Conservation (phyloP, 2,329 filamentous ascomycete species). For the Xylariomycetidae sp. region DNA sequence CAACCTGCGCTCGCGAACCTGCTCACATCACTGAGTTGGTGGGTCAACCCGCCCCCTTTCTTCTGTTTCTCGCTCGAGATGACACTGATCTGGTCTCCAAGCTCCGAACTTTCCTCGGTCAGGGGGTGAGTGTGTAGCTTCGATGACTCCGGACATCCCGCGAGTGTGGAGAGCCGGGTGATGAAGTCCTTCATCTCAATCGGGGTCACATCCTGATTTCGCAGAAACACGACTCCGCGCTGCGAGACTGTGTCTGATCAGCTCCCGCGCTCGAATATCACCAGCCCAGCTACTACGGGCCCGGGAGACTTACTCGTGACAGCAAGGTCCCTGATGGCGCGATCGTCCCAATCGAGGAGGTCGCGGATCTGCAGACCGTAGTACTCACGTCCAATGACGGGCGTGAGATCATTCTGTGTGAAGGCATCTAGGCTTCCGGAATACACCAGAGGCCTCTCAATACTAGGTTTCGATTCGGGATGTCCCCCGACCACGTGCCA, state of each 20-base stretch:
- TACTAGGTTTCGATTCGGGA: slow-evolving; percentile 4
- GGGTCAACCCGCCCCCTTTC: slow-evolving; percentile 47
- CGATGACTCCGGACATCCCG: slow-evolving; percentile 43
- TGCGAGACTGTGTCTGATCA: slow-evolving; percentile 33
- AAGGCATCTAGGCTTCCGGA: slow-evolving; percentile 36
- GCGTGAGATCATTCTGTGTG: slow-evolving; percentile 30
- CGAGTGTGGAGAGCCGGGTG: slow-evolving; percentile 36
- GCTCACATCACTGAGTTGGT: slow-evolving; percentile 45
- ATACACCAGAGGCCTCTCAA: slow-evolving; percentile 32
- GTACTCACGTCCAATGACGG: slow-evolving; percentile 30
- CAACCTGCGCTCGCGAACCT: slow-evolving; percentile 43
- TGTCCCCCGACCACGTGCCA: slow-evolving; percentile 3
- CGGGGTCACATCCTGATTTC: slow-evolving; percentile 41
- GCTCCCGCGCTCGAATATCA: background rate
- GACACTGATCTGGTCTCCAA: slow-evolving; percentile 51
- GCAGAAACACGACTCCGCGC: slow-evolving; percentile 46
- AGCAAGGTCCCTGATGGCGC: slow-evolving; percentile 18
- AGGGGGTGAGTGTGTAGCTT: slow-evolving; percentile 51
- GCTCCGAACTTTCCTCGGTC: slow-evolving; percentile 46
- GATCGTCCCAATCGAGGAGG: slow-evolving; percentile 14
- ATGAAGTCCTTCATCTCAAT: slow-evolving; percentile 41
- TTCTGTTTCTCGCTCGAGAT: slow-evolving; percentile 53
- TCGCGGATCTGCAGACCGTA: slow-evolving; percentile 28
- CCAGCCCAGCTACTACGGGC: slow-evolving; percentile 11
- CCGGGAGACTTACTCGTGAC: slow-evolving; percentile 18